Evolutionary conservation across 2,329 filamentous ascomycete genomes (phyloP).

Genomic region (Fusarium tanahbumbuense): DNA sequence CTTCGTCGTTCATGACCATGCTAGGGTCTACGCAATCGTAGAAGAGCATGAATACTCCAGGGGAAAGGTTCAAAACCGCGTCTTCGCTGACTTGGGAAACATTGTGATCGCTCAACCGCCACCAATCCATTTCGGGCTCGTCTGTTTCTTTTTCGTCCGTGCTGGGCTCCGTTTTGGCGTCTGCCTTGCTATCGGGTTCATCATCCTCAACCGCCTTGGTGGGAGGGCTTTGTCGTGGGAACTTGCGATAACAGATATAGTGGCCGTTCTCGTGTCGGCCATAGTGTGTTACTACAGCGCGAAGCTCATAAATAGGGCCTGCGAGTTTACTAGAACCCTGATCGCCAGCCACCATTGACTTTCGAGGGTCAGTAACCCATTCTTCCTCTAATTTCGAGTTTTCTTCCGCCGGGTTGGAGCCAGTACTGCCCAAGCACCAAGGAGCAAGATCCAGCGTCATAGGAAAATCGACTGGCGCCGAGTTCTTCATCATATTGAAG

Average conservation of each 20-base stretch:
- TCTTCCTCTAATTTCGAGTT: slow-evolving; percentile 61
- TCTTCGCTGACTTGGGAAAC: slow-evolving; percentile 80
- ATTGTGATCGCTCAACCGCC: slow-evolving; percentile 89
- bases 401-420: slow-evolving; percentile 12
- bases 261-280: slow-evolving; percentile 95
- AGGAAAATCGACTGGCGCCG: slow-evolving; percentile 82
- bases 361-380: slow-evolving; percentile 75
- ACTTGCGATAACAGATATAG: slow-evolving; percentile 89
- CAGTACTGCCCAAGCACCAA: slow-evolving; percentile 81
- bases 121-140: slow-evolving; percentile 74
- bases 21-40: slow-evolving; percentile 79
- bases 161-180: background rate
- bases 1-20: slow-evolving; percentile 56
- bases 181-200: slow-evolving; percentile 32
- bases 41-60: slow-evolving; percentile 95
- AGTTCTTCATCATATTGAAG: slow-evolving; percentile 84
- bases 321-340: slow-evolving; percentile 61
- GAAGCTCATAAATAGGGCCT: slow-evolving; percentile 77
- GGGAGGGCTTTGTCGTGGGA: slow-evolving; percentile 55
- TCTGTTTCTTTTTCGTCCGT: slow-evolving; percentile 27
- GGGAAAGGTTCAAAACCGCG: slow-evolving; percentile 76
- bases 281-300: slow-evolving; percentile 88
- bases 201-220: slow-evolving; percentile 8
- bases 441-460: slow-evolving; percentile 77
- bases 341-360: slow-evolving; percentile 78